Percentiles rank a stretch among this genome's conserved stretches.
phyloP scores from a whole-genome alignment of 2,329 filamentous ascomycete genomes.

The Coniella lustricola region DNA sequence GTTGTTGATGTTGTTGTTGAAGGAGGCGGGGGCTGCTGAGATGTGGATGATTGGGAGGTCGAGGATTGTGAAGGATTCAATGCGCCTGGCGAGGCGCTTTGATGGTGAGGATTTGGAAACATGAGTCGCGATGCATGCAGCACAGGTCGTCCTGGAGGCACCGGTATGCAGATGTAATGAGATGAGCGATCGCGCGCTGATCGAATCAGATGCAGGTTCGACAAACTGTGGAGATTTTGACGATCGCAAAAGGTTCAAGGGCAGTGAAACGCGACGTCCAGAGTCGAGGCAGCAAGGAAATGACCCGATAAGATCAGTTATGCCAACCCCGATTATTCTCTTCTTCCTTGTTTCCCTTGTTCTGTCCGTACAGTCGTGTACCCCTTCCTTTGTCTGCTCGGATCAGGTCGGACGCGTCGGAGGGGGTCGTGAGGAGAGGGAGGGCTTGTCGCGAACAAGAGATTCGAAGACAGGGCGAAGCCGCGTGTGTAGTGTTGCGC shows the following conservation, averaged over 20 bases:
- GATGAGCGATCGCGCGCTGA: constrained; percentile 26
- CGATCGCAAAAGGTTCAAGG: constrained; percentile 6
- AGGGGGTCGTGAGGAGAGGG: too few species aligned
- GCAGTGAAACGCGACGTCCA: background rate
- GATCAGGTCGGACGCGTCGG: constrained; percentile 8
- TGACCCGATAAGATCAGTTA: background rate
- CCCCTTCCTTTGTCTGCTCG: background rate
- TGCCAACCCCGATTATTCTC: background rate
- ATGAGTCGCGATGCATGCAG: constrained; percentile 28
- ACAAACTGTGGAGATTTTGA: constrained; percentile 20
- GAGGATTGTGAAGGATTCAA: constrained; percentile 20
- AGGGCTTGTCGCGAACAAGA: constrained; percentile 3
- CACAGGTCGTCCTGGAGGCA: constrained; percentile 17
- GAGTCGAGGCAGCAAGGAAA: background rate
- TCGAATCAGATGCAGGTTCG: constrained; percentile 20
- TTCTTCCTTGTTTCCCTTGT: background rate
- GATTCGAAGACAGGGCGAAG: constrained; percentile 4
- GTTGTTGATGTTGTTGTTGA: too few species aligned
- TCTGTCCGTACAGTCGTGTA: background rate
- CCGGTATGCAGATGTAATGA: constrained; percentile 16
- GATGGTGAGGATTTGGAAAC: constrained; percentile 23
- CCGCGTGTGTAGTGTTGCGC: background rate
- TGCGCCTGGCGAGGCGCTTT: constrained; percentile 21
- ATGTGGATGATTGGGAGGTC: constrained; percentile 19
- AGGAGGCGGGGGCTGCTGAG: constrained; percentile 27